Percentiles rank a stretch among this genome's conserved stretches.
phyloP scores from a whole-genome alignment of 2,329 filamentous ascomycete species.

The Verticillium nonalfalfae region DNA sequence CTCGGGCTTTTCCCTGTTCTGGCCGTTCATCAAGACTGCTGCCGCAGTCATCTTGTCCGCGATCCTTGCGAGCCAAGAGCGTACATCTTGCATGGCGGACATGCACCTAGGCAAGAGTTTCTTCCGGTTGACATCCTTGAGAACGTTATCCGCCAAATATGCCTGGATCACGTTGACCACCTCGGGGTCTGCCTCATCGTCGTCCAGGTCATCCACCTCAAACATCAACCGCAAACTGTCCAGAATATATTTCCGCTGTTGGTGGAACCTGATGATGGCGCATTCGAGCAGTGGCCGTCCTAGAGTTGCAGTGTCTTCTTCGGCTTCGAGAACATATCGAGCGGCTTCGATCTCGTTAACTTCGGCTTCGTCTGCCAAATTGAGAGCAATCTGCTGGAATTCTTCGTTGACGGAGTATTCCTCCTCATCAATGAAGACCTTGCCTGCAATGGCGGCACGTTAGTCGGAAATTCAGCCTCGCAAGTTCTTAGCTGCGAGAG shows the following conservation, averaged over 20 bases:
- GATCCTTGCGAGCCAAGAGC: conserved; percentile 69
- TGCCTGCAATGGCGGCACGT: conserved; percentile 46
- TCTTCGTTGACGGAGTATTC: conserved; percentile 79
- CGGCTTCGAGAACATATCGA: conserved; percentile 65
- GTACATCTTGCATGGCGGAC: conserved; percentile 68
- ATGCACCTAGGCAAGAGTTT: conserved; percentile 70
- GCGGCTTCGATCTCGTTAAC: conserved; percentile 86
- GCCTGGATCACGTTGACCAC: conserved; percentile 44
- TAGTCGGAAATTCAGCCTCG: not conserved
- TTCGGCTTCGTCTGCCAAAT: conserved; percentile 81
- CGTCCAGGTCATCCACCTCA: conserved; percentile 57
- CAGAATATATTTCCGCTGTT: conserved; percentile 74
- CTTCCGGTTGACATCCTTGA: conserved; percentile 40
- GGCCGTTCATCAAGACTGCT: conserved; percentile 63
- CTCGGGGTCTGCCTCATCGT: conserved; percentile 45
- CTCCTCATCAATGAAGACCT: conserved; percentile 63
- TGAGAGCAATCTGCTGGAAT: conserved; percentile 76
- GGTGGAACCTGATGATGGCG: conserved; percentile 82
- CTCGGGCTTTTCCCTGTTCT: conserved; percentile 46
- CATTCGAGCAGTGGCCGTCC: conserved; percentile 71
- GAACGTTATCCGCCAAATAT: conserved; percentile 50
- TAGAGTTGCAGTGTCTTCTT: conserved; percentile 60
- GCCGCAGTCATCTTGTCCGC: conserved; percentile 70
- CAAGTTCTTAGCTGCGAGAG: not conserved
- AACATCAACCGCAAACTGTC: conserved; percentile 79